Base-by-base conservation (phyloP, 2,329 filamentous ascomycete species). In the Neofusicoccum sp. region DNA sequence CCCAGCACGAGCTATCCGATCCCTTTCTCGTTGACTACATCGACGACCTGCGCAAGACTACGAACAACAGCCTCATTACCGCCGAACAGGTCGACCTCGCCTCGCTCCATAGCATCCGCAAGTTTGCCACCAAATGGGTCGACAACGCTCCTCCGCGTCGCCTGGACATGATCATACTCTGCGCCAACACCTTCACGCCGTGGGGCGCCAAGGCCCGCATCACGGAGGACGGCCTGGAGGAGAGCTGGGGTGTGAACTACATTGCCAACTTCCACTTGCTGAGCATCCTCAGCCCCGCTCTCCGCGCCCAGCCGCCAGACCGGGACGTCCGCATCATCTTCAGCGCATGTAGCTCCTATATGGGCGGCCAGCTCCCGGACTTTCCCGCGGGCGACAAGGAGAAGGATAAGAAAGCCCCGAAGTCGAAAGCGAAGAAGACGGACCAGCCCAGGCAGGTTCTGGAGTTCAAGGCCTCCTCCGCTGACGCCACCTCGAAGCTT, bases 71-170 rank as follows among this genome's bases (percentile, higher is more conserved):
- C 64, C 83, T 99, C 72, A 92, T 99, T 69, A 98, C 96, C 71
- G 93, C 95, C 64, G 95, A 99, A 77, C 91, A 97, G 78, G 92
- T 97, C 70, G 93, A 99, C 73, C 85, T 99, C 33, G 80, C 89
- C 11, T 94, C 90, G 14, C 82, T 99, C n/a, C 87, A 97, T 75
- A 96, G 91, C 75, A 89, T 99, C 70, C 90, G 95, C 43, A 84
- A 89, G 66, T 99, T 99, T 75, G 95, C 95, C 11, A 99, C 95
- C 0, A 94, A 92, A 80, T 99, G 96, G 94, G 92, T 99, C 68
- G 94, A 99, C 76, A 98, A 97, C 76, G 86, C 91, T 28, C 94
- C 95, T 2, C 92, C 93, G 7, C 85, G 96, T 63, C 84, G 96
- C 52, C 81, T 99, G 6, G 95, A 99, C 76, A 93, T 94, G 87